Evolutionary conservation across 441 rosid species (phyloP), one percentile per base, ranked within the genome.

Genomic region (Hura crepitans): DNA sequence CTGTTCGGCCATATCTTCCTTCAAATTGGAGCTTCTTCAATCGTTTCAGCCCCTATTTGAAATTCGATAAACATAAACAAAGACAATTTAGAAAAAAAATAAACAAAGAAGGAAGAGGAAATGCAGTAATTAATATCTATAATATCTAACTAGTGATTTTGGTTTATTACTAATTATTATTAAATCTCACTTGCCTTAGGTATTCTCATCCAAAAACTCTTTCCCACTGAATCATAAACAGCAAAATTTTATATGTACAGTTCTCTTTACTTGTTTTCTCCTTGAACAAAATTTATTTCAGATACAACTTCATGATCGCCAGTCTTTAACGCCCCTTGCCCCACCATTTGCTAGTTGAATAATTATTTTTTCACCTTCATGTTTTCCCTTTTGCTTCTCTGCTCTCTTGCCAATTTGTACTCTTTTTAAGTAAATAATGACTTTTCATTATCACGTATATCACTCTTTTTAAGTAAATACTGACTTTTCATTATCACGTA

Each of bases 21-120:
- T 85, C 87, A 23, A 68, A 62, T 20, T 82, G 86, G 45, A 82
- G 78, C 76, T 80, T 92, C 89, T 89, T 90, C 80, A 89, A 62
- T 79, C 96, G 85, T 72, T 82, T 88, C 50, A 73, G 74, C 54
- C 86, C 96, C 98, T 95, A 82, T 46, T n/a, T 67, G n/a, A 43
- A 14, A 56, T 62, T 25, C 45, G 74, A 49, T 11, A 31, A 23
- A 35, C 6, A n/a, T 4, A 55, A 45, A 13, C 18, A 4, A 28
- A n/a, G n/a, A n/a, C n/a, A n/a, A n/a, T n/a, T n/a, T n/a, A n/a
- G n/a, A n/a, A n/a, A n/a, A n/a, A n/a, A n/a, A n/a, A n/a, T n/a
- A n/a, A 3, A 25, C 6, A 10, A 15, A 42, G 14, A 27, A 25
- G 9, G 5, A 70, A 47, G 0, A 53, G 45, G 2, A 13, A 25